Evolutionary conservation across 768 basidiomycete species (phyloP), one percentile per base, ranked within the genome.

Genomic region (Russula dissimulans): DNA sequence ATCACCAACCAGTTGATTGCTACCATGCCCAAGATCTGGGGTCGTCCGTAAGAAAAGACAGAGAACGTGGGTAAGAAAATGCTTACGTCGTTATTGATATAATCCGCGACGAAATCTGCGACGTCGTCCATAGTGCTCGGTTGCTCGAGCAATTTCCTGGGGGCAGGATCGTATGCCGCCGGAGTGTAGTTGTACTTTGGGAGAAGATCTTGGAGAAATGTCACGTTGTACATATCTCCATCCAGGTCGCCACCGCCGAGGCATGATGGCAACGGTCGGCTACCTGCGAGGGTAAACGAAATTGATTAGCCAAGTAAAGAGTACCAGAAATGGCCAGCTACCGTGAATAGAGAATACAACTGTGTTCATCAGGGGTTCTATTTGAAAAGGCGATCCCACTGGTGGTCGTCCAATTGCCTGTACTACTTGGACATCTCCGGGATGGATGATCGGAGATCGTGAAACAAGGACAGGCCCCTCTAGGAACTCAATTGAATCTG

Each of bases 211-310:
- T 32, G 6, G n/a, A 64, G 2, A 10, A 22, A 29, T 14, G 61
- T 75, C 0, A 84, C 62, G 57, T 82, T 82, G 60, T 82, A 85
- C 10, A 74, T 69, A 58, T 86, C 84, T 26, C 85, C 86, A 67
- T 89, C 86, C 10, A 87, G 72, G 67, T 88, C 87, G 0, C 86
- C 86, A 1, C 86, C 86, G 3, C 85, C 85, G 0, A 86, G 74
- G 59, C 75, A 83, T 3, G 83, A 82, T 0, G 84, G 79, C 15
- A 87, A 66, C 0, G 87, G 84, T 17, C 86, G 77, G 15, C 69
- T 55, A 7, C 85, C 86, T 86, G 36, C 51, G 39, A 29, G 32
- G 45, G 8, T 44, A n/a, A 45, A n/a, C 60, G 41, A 15, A 22
- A 26, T 26, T 17, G 31, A 42, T 34, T 15, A 9, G 36, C 17